phyloP scores from a whole-genome alignment of 306 rosid genomes.

The Crotalaria pallida region DNA sequence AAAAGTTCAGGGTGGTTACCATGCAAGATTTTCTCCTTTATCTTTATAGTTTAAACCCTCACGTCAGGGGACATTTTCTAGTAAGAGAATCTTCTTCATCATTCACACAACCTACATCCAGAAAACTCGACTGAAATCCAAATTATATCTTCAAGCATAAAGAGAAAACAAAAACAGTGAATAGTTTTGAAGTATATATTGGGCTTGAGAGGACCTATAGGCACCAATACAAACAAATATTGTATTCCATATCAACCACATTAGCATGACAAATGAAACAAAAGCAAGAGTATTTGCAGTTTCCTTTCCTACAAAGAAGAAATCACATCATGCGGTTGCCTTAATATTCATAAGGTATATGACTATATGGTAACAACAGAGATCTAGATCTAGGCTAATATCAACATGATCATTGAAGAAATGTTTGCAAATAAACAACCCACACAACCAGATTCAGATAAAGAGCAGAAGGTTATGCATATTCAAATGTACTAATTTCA shows the following conservation, averaged over 20 bases:
- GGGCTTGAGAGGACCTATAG: background rate
- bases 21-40: background rate
- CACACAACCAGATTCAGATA: background rate
- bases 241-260: background rate
- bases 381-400: background rate
- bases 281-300: background rate
- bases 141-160: background rate
- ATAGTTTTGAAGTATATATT: background rate
- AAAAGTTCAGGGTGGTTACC: background rate
- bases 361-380: background rate
- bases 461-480: background rate
- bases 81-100: background rate
- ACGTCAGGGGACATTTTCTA: background rate
- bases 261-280: background rate
- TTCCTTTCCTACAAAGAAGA: background rate
- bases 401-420: background rate
- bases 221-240: background rate
- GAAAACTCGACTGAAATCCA: background rate
- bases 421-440: too few relatives aligned
- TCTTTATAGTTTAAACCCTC: background rate
- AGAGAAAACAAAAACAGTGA: background rate
- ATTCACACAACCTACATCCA: background rate
- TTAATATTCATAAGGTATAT: background rate
- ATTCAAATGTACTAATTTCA: background rate
- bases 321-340: background rate